phyloP scores from a whole-genome alignment of 2,329 filamentous ascomycete genomes.

The Hirsutella thompsonii region DNA sequence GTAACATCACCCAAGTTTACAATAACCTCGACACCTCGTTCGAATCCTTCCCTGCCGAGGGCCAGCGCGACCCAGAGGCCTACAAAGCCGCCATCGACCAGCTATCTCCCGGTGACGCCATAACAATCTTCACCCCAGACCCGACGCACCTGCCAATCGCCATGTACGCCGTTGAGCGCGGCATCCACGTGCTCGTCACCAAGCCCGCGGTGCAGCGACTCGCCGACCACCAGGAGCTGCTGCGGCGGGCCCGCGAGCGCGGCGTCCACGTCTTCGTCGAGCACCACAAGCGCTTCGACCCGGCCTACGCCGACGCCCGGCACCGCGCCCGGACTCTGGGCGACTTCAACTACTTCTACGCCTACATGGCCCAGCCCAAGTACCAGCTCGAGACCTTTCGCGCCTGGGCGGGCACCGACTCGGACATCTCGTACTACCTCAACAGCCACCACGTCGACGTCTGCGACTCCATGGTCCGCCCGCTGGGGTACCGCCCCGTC shows the following conservation, averaged over 20 bases:
- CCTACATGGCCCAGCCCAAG: constrained; percentile 91
- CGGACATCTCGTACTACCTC: constrained; percentile 91
- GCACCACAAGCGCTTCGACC: constrained; percentile 94
- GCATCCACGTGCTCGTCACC: constrained; percentile 83
- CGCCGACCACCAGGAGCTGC: constrained; percentile 62
- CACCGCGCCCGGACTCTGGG: constrained; percentile 65
- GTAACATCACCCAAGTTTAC: constrained; percentile 81
- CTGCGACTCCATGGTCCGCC: constrained; percentile 79
- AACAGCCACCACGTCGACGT: constrained; percentile 93
- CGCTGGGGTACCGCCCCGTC: constrained; percentile 58
- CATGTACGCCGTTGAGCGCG: constrained; percentile 77
- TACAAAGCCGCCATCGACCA: constrained; percentile 85
- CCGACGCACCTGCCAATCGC: constrained; percentile 88
- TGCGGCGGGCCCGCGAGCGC: constrained; percentile 57
- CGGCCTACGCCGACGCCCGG: constrained; percentile 79
- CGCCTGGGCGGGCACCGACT: constrained; percentile 83
- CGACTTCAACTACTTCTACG: constrained; percentile 98
- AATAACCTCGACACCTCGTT: constrained; percentile 83
- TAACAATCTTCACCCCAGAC: constrained; percentile 93
- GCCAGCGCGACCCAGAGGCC: constrained; percentile 59
- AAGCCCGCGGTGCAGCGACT: constrained; percentile 86
- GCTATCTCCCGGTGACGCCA: constrained; percentile 69
- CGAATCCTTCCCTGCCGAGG: constrained; percentile 67
- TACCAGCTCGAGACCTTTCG: constrained; percentile 89
- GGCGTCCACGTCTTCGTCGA: constrained; percentile 87